phyloP scores from a whole-genome alignment of 768 basidiomycete genomes.

The Russula olivacea region DNA sequence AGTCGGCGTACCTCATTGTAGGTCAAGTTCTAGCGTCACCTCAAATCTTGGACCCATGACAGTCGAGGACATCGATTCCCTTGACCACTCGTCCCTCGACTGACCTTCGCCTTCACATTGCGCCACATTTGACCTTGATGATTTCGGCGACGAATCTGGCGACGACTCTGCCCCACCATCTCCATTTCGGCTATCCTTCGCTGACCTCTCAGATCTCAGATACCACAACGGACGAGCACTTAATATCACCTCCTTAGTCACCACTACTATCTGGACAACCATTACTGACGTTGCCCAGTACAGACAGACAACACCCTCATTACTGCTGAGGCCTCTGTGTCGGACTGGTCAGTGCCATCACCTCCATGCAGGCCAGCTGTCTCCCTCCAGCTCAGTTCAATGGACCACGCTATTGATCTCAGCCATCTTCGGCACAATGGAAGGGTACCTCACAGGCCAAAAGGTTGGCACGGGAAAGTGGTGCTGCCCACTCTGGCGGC shows the following conservation, averaged over 20 bases:
- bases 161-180: slow-evolving; percentile 8
- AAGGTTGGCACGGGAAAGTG: too few relatives aligned
- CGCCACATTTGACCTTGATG: not conserved
- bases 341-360: slow-evolving; percentile 16
- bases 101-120: slow-evolving; percentile 5
- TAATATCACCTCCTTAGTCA: slow-evolving; percentile 1
- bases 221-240: not conserved
- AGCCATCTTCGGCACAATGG: too few relatives aligned
- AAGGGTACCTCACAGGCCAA: too few relatives aligned
- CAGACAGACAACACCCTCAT: slow-evolving; percentile 36
- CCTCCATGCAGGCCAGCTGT: slow-evolving; percentile 18
- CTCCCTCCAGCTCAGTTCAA: too few relatives aligned
- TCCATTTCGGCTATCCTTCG: slow-evolving; percentile 18
- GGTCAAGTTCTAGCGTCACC: not conserved
- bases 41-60: not conserved
- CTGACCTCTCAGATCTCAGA: slow-evolving; percentile 23
- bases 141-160: too few relatives aligned
- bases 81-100: not conserved
- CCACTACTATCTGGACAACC: slow-evolving; percentile 13
- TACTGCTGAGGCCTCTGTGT: slow-evolving; percentile 8
- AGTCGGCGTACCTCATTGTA: too few relatives aligned
- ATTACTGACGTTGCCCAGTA: slow-evolving; percentile 39
- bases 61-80: not conserved
- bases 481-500: too few relatives aligned
- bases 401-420: too few relatives aligned